These are phyloP conservation scores for Salmacisia buchloeana DNA, from an alignment of 1,284 basidiomycete genomes.

Conservation along the genomic window DNA sequence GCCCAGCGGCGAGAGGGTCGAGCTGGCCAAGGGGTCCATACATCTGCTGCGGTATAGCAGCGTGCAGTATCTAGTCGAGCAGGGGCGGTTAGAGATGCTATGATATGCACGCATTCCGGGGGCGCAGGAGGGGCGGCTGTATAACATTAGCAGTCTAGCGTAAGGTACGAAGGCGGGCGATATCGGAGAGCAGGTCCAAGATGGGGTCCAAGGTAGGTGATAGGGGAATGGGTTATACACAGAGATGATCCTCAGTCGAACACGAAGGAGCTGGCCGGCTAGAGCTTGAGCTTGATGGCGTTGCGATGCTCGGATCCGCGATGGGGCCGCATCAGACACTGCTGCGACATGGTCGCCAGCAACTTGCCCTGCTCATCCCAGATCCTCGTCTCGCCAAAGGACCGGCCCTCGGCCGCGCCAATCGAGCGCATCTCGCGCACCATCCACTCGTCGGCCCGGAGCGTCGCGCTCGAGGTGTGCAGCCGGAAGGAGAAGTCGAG, in stretches of 20 bases:
- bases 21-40: slow-evolving; percentile 27
- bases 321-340: not conserved
- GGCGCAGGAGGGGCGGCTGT: not conserved
- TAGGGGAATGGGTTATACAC: too few species aligned
- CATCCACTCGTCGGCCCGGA: slow-evolving; percentile 5
- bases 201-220: too few species aligned
- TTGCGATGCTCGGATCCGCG: not conserved
- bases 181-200: not conserved
- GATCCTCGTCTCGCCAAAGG: slow-evolving; percentile 8
- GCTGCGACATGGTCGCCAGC: not conserved
- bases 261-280: too few species aligned
- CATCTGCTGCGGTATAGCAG: slow-evolving; percentile 42
- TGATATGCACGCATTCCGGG: slow-evolving; percentile 6
- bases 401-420: not conserved
- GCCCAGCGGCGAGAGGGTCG: slow-evolving; percentile 26
- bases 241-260: too few species aligned
- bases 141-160: not conserved
- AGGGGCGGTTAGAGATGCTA: slow-evolving; percentile 30
- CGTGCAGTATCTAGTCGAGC: slow-evolving; percentile 32
- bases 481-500: slow-evolving; percentile 8
- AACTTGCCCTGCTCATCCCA: not conserved
- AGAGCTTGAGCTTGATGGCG: not conserved
- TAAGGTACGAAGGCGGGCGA: too few species aligned
- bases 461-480: not conserved
- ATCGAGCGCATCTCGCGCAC: slow-evolving; percentile 3